A percentile compares a stretch with the other conserved stretches of the same genome.
Evolutionary conservation across 1,139 yeast genomes (phyloP).

Genomic region (Geotrichum bryndzae): DNA sequence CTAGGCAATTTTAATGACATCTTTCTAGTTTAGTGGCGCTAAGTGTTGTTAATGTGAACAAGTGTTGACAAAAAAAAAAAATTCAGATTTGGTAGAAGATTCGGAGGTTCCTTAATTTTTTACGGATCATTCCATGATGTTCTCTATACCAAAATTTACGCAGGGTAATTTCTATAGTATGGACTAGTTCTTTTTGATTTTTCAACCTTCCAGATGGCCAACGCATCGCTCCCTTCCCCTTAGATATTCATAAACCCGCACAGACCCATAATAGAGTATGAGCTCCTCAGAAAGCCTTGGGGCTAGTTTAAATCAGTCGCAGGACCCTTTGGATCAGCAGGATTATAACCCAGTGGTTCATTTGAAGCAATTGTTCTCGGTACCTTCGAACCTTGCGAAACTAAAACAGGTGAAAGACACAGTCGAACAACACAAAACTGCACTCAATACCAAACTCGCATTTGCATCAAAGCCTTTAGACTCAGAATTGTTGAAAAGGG

Average conservation of each 20-base stretch:
- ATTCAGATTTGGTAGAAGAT: background rate
- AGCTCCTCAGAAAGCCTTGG: background rate
- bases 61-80: background rate
- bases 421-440: conserved; percentile 42
- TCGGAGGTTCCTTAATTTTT: background rate
- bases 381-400: conserved; percentile 22
- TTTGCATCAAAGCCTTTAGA: background rate
- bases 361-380: conserved; percentile 34
- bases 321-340: conserved; percentile 14
- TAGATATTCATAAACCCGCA: background rate
- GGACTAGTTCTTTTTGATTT: background rate
- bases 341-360: conserved; percentile 40
- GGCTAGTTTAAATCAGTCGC: background rate
- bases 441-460: conserved; percentile 28
- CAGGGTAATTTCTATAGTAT: background rate
- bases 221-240: background rate
- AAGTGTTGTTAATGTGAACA: background rate
- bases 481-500: conserved; percentile 2
- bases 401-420: conserved; percentile 24
- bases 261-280: background rate
- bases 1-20: conserved; percentile 91
- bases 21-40: background rate
- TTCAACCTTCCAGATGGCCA: background rate
- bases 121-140: background rate
- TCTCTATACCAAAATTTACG: background rate